Base-by-base conservation (phyloP, 257 asterid species). In the Solanum sitiens region DNA sequence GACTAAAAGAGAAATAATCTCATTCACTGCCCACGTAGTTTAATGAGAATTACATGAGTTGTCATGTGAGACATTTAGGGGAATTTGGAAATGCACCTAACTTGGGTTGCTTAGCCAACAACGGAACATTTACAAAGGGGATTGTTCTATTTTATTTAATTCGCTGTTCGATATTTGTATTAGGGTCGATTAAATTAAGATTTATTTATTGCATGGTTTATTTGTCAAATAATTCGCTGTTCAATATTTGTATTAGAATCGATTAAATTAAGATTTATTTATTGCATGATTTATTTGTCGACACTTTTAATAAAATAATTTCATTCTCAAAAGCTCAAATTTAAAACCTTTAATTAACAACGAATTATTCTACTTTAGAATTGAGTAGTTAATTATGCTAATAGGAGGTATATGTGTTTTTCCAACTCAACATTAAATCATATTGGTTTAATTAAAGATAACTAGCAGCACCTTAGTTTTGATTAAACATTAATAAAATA, bases 21-120 rank as follows among this genome's bases (percentile, higher is more conserved):
- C 11, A 1, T 56, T 2, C 0, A 0, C 10, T 18, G 0, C 0
- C 20, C 63, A 56, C 4, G 4, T 18, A 56, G 0, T 56, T 56
- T 56, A 56, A 56, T 56, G 2, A 56, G 2, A 6, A 67, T 8
- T 3, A 61, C 23, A 23, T 61, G 37, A 75, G 23, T 75, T 75
- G 83, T 40, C 23, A n/a, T 76, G 35, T 42, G 61, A 45, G 13
- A 8, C 20, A 45, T 45, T 4, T 27, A 14, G n/a, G 4, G n/a
- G 11, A 25, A 45, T 25, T 25, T 79, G 84, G 27, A 30, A 27
- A 79, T 45, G 67, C 65, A 27, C 27, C 84, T 79, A 79, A 79
- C 25, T 16, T 7, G 35, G 25, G 2, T 42, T 77, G 84, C 23
- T 8, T 8, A 8, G 84, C 39, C 32, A 25, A 7, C 16, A 44